These are phyloP conservation scores for Alternaria brassicicola DNA, from an alignment of 2,329 filamentous ascomycete genomes.

Conservation along the genomic window DNA sequence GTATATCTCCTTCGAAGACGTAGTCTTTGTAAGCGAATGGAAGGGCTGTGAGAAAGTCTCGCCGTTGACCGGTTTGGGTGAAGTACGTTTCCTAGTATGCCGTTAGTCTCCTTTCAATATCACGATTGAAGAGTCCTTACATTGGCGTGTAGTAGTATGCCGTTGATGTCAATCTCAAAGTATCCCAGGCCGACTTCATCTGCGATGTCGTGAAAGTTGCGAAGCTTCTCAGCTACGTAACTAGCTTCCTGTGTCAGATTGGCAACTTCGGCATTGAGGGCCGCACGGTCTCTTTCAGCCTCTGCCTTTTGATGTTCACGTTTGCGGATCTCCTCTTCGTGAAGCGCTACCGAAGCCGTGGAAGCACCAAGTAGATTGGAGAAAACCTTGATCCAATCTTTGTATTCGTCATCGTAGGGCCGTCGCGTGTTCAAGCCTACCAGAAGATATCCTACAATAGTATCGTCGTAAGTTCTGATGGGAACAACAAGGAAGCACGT, in stretches of 20 bases:
- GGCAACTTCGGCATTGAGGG: conserved; percentile 19
- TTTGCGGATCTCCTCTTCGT: conserved; percentile 21
- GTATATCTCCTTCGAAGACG: conserved; percentile 11
- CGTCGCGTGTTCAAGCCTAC: conserved; percentile 23
- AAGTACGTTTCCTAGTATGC: conserved; percentile 12
- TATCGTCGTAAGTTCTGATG: conserved; percentile 8
- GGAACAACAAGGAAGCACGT: conserved; percentile 12
- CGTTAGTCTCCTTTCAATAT: neutral
- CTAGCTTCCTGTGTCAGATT: conserved; percentile 14
- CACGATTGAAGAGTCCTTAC: neutral
- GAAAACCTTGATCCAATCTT: conserved; percentile 22
- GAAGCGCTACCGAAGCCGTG: conserved; percentile 21
- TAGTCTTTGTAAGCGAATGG: conserved; percentile 14
- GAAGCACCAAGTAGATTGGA: conserved; percentile 22
- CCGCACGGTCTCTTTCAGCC: conserved; percentile 21
- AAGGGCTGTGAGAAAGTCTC: conserved; percentile 1
- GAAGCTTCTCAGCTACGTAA: conserved; percentile 9
- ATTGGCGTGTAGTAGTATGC: conserved; percentile 18
- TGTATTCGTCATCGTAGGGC: conserved; percentile 26
- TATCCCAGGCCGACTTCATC: conserved; percentile 17
- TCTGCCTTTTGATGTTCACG: conserved; percentile 21
- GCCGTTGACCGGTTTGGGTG: conserved; percentile 11
- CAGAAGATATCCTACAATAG: conserved; percentile 10
- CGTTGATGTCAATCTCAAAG: conserved; percentile 17
- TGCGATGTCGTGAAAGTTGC: conserved; percentile 16